Evolutionary conservation across 106 monocot genomes (phyloP).

Genomic region (Platanthera guangdongensis): DNA sequence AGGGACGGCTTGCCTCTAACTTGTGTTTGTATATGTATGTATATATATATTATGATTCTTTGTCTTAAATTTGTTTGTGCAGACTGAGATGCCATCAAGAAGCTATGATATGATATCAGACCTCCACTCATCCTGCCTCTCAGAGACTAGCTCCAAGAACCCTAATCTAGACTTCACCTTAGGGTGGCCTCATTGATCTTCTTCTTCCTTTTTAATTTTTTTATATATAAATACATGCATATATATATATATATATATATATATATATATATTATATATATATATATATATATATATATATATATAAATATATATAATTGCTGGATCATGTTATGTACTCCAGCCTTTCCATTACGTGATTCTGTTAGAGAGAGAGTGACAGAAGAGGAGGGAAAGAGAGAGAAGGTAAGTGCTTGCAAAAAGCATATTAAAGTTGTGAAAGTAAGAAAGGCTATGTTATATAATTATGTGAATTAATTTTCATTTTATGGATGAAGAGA

Average conservation of each 20-base stretch:
- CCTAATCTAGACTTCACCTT: slow-evolving; percentile 84
- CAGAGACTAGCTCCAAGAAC: slow-evolving; percentile 29
- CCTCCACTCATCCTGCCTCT: slow-evolving; percentile 46
- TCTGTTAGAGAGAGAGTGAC: background rate
- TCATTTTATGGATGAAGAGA: background rate
- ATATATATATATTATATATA: background rate
- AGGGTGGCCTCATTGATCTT: slow-evolving; percentile 42
- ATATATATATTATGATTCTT: too few relatives aligned
- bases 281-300: background rate
- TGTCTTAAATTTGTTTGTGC: background rate
- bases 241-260: background rate
- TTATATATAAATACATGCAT: too few relatives aligned
- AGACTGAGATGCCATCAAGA: slow-evolving; percentile 20
- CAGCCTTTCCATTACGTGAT: background rate
- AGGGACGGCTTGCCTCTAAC: too few relatives aligned
- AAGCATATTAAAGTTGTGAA: background rate
- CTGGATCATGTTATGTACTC: background rate
- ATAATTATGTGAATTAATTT: background rate
- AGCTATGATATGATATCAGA: slow-evolving; percentile 31
- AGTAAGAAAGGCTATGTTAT: background rate
- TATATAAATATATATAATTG: background rate
- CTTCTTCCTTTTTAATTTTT: background rate
- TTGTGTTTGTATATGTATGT: too few relatives aligned
- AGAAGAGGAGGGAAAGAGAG: background rate
- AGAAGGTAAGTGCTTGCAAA: background rate